A percentile compares a stretch with the other conserved stretches of the same genome.
Conservation (phyloP, 495 filamentous ascomycete species). For the Chaetomium cochliodes region DNA sequence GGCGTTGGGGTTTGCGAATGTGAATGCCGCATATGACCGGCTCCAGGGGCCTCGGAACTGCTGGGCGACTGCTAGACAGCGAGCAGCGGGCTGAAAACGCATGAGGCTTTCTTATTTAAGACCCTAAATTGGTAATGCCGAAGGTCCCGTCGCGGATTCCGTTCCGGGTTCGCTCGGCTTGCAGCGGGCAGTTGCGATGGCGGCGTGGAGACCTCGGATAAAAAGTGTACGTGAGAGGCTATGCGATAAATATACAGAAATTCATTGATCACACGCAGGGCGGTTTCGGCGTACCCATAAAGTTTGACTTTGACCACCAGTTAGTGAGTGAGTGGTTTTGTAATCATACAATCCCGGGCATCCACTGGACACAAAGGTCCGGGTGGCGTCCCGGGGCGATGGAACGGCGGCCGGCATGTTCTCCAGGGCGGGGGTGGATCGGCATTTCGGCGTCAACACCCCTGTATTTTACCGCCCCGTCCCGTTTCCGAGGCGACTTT, state of each 20-base stretch:
- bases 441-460: constrained; percentile 3
- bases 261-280: too few relatives aligned
- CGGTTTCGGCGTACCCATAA: too few relatives aligned
- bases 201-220: not conserved
- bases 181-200: not conserved
- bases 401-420: constrained; percentile 2
- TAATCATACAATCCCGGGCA: too few relatives aligned
- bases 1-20: constrained; percentile 18
- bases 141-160: constrained; percentile 8
- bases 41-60: constrained; percentile 25
- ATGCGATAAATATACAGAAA: too few relatives aligned
- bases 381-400: constrained; percentile 7
- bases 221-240: too few relatives aligned
- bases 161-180: constrained; percentile 24
- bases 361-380: too few relatives aligned
- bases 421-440: constrained; percentile 8
- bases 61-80: constrained; percentile 36
- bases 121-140: not conserved
- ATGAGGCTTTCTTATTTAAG: constrained; percentile 19
- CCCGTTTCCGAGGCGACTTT: not conserved
- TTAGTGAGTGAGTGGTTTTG: too few relatives aligned
- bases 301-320: too few relatives aligned
- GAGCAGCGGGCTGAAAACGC: constrained; percentile 33
- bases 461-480: not conserved
- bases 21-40: constrained; percentile 19